Conservation (phyloP, 2,329 filamentous ascomycete species). For the Akanthomyces uredinophilus region DNA sequence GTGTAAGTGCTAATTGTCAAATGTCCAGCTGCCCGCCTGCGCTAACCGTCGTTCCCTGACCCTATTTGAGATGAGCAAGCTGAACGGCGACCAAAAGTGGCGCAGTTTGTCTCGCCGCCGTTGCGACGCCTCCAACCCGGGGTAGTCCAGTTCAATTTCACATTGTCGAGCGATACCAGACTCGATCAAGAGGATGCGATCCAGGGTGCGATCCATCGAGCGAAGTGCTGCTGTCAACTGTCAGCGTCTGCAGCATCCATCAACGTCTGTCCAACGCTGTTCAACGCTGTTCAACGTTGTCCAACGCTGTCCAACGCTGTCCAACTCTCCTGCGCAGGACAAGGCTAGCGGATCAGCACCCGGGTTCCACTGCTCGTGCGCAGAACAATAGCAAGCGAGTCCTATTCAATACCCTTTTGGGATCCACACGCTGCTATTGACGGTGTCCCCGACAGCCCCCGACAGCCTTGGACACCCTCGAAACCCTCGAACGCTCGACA, state of each 20-base stretch:
- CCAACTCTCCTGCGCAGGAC: background rate
- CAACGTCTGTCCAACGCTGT: background rate
- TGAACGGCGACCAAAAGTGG: no score
- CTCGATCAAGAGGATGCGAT: no score
- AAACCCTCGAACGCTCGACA: background rate
- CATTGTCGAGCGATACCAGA: no score
- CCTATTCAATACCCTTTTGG: constrained; percentile 16
- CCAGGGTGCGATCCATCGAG: no score
- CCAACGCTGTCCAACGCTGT: background rate
- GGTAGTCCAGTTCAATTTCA: no score
- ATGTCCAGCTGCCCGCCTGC: background rate
- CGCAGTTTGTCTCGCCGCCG: no score
- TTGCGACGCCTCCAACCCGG: no score
- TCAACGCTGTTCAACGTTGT: background rate
- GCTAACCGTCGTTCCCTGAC: background rate
- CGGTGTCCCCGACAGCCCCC: constrained; percentile 7
- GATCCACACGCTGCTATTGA: background rate
- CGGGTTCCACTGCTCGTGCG: constrained; percentile 8
- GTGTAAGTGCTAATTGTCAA: no score
- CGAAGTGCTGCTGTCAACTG: no score
- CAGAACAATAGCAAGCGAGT: constrained; percentile 15
- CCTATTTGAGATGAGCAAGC: background rate
- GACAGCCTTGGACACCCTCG: background rate
- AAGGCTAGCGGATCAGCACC: constrained; percentile 9
- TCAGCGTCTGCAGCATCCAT: no score